Percentiles rank a stretch among this genome's conserved stretches.
phyloP scores from a whole-genome alignment of 306 rosid genomes.

The Pterocarpus macrocarpus region DNA sequence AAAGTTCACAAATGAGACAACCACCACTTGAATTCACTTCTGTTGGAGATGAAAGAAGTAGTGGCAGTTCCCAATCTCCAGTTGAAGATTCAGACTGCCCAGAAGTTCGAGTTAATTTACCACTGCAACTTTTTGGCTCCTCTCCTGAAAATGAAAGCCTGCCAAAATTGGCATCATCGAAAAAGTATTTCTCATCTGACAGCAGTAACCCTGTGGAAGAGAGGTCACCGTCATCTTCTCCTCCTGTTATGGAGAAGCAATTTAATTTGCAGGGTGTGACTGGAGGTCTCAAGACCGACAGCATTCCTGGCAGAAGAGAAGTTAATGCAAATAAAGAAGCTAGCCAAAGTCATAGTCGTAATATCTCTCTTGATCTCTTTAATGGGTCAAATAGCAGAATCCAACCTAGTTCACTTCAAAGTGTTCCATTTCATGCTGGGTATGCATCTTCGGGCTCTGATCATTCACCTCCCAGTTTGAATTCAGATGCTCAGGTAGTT shows the following conservation, averaged over 20 bases:
- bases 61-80: conserved; percentile 87
- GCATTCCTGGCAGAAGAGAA: conserved; percentile 49
- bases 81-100: conserved; percentile 78
- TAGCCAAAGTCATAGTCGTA: conserved; percentile 55
- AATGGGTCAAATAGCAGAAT: conserved; percentile 64
- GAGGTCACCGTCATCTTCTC: conserved; percentile 84
- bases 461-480: conserved; percentile 91
- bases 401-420: conserved; percentile 65
- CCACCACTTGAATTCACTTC: conserved; percentile 61
- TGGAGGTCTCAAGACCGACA: conserved; percentile 58
- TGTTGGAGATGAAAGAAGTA: conserved; percentile 80
- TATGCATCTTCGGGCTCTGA: conserved; percentile 88
- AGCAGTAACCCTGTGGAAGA: conserved; percentile 87
- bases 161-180: conserved; percentile 63
- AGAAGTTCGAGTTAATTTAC: conserved; percentile 69
- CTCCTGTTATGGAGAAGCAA: conserved; percentile 70
- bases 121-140: conserved; percentile 82
- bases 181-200: conserved; percentile 88
- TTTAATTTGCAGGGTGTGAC: conserved; percentile 68
- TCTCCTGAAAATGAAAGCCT: conserved; percentile 68
- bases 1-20: conserved; percentile 52
- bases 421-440: conserved; percentile 79
- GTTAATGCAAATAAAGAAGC: conserved; percentile 52
- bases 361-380: conserved; percentile 80
- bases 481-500: conserved; percentile 84